phyloP scores from a whole-genome alignment of 176 grass and related monocot species.

The Aegilops sharonensis region DNA sequence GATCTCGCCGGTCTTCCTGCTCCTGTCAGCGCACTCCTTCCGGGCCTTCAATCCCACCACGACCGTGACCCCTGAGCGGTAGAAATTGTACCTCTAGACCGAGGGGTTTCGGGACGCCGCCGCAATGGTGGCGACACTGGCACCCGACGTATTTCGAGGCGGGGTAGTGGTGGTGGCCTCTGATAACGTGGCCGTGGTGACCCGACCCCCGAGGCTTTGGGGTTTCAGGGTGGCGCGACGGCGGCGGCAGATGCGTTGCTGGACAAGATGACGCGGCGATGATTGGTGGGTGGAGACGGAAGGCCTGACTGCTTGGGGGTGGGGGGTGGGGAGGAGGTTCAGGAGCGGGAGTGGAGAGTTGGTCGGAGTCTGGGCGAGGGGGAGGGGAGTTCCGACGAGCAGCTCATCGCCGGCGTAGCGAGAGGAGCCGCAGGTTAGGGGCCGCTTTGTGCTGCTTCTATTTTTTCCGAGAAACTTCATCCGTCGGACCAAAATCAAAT shows the following conservation, averaged over 20 bases:
- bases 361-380: not conserved
- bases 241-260: not conserved
- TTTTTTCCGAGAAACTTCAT: not conserved
- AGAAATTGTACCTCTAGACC: too few relatives aligned
- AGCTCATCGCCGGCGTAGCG: constrained; percentile 18
- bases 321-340: constrained; percentile 7
- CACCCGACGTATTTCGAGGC: not conserved
- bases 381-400: not conserved
- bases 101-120: not conserved
- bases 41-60: too few relatives aligned
- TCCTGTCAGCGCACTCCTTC: too few relatives aligned
- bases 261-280: not conserved
- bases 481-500: too few relatives aligned
- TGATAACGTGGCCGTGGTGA: not conserved
- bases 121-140: not conserved
- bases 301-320: not conserved
- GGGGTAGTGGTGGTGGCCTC: not conserved
- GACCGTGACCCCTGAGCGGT: too few relatives aligned
- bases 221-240: not conserved
- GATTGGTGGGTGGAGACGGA: constrained; percentile 4
- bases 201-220: not conserved
- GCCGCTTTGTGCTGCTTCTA: not conserved
- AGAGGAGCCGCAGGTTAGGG: not conserved
- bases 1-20: too few relatives aligned
- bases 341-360: not conserved